Evolutionary conservation across 148 eudicot species (phyloP).

Genomic region (Amaranthus cruentus): DNA sequence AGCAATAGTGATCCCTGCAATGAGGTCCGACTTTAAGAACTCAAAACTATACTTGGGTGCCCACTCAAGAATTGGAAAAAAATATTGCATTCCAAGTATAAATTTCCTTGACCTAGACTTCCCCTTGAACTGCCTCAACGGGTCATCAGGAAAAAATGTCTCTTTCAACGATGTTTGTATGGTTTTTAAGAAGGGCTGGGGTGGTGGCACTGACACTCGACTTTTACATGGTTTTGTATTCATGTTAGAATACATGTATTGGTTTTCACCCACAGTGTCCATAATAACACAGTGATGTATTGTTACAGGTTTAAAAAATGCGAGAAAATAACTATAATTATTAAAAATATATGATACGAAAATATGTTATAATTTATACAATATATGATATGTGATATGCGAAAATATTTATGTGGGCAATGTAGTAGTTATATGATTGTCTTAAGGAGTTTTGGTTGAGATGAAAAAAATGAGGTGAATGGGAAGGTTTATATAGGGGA

Average conservation of each 20-base stretch:
- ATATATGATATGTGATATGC: too few relatives aligned
- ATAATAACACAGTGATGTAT: slow-evolving; percentile 8
- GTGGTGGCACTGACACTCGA: slow-evolving; percentile 66
- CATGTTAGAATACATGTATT: slow-evolving; percentile 13
- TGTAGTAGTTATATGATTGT: neutral
- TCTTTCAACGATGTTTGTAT: slow-evolving; percentile 52
- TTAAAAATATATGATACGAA: neutral
- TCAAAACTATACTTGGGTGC: slow-evolving; percentile 50
- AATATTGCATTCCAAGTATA: slow-evolving; percentile 60
- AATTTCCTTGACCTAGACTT: slow-evolving; percentile 42
- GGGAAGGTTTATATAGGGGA: neutral
- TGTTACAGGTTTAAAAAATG: neutral
- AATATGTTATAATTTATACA: too few relatives aligned
- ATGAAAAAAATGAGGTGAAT: neutral
- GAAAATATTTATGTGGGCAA: neutral
- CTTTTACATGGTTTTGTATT: slow-evolving; percentile 14
- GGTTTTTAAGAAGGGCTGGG: slow-evolving; percentile 56
- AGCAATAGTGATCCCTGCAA: slow-evolving; percentile 90
- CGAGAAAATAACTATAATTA: neutral
- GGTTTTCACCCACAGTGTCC: slow-evolving; percentile 45
- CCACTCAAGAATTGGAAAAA: slow-evolving; percentile 85
- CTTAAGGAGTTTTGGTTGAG: neutral
- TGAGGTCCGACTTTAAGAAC: slow-evolving; percentile 61
- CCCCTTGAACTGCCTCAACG: slow-evolving; percentile 72
- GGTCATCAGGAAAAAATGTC: slow-evolving; percentile 91